Base-by-base conservation (phyloP, 305 asterid species). In the Rubia tinctorum region DNA sequence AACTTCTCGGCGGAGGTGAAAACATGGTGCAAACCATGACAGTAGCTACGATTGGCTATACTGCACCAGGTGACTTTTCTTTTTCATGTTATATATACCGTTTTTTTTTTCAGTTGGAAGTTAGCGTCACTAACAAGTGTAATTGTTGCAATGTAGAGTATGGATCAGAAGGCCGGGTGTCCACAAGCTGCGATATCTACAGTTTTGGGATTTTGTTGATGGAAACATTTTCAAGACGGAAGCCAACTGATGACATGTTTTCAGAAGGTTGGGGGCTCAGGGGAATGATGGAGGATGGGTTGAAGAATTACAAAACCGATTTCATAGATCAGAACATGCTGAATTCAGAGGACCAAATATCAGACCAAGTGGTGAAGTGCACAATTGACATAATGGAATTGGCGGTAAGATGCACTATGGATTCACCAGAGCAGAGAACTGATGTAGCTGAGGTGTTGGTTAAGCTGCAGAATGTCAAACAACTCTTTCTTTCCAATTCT, bases 241-340 rank as follows among this genome's bases (percentile, higher is more conserved):
- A 77, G 66, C 83, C 87, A 1, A 78, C 74, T 23, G 78, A 80
- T 68, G 84, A 74, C 4, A 61, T 78, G 79, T 63, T 63, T 27
- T 7, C 6, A 0, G 45, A 63, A 30, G 68, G 6, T 14, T 34
- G 68, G 44, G 44, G 68, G 14, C 14, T 63, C 23, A 63, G n/a
- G 23, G 68, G 34, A 0, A n/a, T 43, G 71, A 12, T 43, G n/a
- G 20, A 10, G 65, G 67, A 56, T 58, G 44, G 42, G 5, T 25
- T 58, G 14, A 34, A 22, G 20, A n/a, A 40, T 7, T 71, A 56
- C 13, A 17, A 34, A 11, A 2, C 22, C 11, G 8, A 58, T 20
- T 20, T 71, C 34, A 55, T 58, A 12, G 75, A 58, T 58, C 23
- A 14, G 13, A 71, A 40, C 40, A 12, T 71, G 11, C 6, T 69